These are phyloP conservation scores for Penicillium sp. DNA, from an alignment of 2,329 filamentous ascomycete species.

Conservation along the genomic window DNA sequence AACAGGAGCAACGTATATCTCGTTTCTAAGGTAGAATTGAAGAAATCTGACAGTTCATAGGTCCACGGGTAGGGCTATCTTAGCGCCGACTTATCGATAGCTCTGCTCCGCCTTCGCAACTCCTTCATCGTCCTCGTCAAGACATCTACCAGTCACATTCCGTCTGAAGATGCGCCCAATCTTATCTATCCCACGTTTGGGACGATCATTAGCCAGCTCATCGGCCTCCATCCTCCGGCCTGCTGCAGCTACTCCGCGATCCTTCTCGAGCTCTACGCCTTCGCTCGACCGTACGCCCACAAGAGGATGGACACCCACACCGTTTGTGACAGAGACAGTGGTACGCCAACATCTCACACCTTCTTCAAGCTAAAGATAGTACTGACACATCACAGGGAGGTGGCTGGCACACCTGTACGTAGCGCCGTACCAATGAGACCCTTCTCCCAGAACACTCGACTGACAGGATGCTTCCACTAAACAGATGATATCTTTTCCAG, in stretches of 20 bases:
- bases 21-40: no score
- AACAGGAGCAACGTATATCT: no score
- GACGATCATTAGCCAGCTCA: constrained; percentile 13
- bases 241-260: constrained; percentile 14
- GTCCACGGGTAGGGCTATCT: constrained; percentile 16
- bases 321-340: constrained; percentile 52
- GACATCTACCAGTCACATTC: neutral
- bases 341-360: constrained; percentile 38
- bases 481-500: constrained; percentile 78
- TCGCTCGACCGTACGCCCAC: constrained; percentile 30
- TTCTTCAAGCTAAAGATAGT: neutral
- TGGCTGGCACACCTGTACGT: constrained; percentile 72
- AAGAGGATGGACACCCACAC: constrained; percentile 48
- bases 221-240: constrained; percentile 6
- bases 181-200: constrained; percentile 22
- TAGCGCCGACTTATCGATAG: constrained; percentile 18
- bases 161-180: constrained; percentile 23
- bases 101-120: constrained; percentile 8
- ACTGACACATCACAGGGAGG: constrained; percentile 52
- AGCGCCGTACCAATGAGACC: constrained; percentile 17
- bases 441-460: constrained; percentile 6
- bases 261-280: constrained; percentile 28
- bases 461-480: constrained; percentile 9
- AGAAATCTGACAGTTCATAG: no score
- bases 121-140: neutral